These are phyloP conservation scores for Anacardium occidentale DNA, from an alignment of 345 rosid genomes.

Conservation along the genomic window DNA sequence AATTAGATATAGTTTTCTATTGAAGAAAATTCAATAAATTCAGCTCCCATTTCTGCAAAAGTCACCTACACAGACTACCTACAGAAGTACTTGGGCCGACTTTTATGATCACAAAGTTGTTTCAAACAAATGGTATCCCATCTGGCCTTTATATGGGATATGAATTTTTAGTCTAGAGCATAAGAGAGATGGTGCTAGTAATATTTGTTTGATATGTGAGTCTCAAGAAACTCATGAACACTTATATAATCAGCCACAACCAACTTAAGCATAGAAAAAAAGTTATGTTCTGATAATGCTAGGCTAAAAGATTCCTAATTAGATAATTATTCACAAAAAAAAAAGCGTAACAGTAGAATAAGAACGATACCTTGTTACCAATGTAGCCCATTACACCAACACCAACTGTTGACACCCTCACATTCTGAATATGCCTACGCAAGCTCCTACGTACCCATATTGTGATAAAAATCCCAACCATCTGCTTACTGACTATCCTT, in stretches of 20 bases:
- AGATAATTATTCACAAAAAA: not conserved
- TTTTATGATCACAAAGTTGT: not conserved
- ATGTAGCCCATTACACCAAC: constrained; percentile 98
- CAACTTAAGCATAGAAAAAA: not conserved
- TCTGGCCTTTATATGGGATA: not conserved
- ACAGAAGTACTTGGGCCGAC: not conserved
- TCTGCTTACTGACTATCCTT: constrained; percentile 84
- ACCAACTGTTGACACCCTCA: constrained; percentile 86
- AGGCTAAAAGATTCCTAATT: not conserved
- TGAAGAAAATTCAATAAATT: not conserved
- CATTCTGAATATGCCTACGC: constrained; percentile 77
- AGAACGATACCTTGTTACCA: constrained; percentile 79
- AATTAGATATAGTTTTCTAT: not conserved
- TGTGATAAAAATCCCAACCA: constrained; percentile 89
- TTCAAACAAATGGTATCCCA: not conserved
- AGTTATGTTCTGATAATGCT: not conserved
- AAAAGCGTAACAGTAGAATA: constrained; percentile 8
- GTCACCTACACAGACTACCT: not conserved
- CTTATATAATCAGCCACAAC: not conserved
- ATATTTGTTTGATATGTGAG: not conserved
- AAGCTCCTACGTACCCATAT: constrained; percentile 87
- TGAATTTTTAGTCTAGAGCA: not conserved
- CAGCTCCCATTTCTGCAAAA: not conserved
- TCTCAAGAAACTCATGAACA: not conserved
- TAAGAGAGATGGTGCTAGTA: no score